phyloP scores from a whole-genome alignment of 768 basidiomycete genomes.

The Pleurotus sapidus region DNA sequence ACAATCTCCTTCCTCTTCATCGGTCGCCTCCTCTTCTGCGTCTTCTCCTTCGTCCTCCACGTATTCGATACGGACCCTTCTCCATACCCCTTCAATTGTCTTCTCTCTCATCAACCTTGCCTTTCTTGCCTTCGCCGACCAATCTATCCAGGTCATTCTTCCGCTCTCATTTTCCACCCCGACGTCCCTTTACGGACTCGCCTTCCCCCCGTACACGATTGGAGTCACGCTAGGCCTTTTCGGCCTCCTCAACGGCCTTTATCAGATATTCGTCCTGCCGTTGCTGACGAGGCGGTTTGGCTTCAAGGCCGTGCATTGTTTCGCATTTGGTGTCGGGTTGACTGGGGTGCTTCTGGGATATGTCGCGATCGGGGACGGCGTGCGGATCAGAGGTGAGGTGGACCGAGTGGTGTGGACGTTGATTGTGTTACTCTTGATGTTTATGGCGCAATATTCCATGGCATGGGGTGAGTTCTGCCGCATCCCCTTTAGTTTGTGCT shows the following conservation, averaged over 20 bases:
- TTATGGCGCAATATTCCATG: constrained; percentile 13
- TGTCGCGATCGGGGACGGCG: constrained; percentile 13
- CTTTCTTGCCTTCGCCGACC: constrained; percentile 25
- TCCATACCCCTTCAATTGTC: constrained; percentile 17
- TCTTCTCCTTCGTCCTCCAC: constrained; percentile 10
- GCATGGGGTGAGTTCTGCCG: constrained; percentile 12
- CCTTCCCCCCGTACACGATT: constrained; percentile 57
- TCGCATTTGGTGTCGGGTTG: constrained; percentile 8
- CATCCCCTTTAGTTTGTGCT: neutral
- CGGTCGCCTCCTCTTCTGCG: constrained; percentile 1
- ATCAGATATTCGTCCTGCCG: constrained; percentile 49
- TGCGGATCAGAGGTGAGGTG: constrained; percentile 13
- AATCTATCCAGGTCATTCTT: constrained; percentile 47
- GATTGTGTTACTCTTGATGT: constrained; percentile 9
- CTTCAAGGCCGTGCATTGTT: constrained; percentile 40
- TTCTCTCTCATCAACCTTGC: constrained; percentile 1
- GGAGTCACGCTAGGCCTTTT: constrained; percentile 53
- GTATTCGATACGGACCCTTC: neutral
- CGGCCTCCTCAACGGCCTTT: constrained; percentile 48
- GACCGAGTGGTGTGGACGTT: constrained; percentile 11
- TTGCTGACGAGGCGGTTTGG: constrained; percentile 43
- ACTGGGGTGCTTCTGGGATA: constrained; percentile 15
- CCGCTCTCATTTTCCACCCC: constrained; percentile 76
- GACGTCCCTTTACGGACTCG: constrained; percentile 63
- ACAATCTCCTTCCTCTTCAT: neutral